Evolutionary conservation across 2,329 filamentous ascomycete genomes (phyloP).

Genomic region (Epichloe brachyelytri): DNA sequence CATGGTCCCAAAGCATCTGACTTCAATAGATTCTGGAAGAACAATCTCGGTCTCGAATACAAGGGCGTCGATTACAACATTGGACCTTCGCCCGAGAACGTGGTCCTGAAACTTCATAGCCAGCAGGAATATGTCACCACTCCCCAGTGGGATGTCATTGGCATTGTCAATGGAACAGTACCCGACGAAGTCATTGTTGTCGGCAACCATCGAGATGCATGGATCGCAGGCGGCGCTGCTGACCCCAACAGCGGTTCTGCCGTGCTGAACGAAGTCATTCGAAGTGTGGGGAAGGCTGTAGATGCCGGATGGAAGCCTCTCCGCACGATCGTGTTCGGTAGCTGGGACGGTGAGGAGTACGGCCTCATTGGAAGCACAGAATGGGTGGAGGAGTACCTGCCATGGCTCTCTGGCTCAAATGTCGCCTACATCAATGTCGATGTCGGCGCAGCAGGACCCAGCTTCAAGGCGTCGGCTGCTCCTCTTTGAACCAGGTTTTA

Average conservation of each 20-base stretch:
- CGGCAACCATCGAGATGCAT: conserved; percentile 87
- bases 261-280: conserved; percentile 64
- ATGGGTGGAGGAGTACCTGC: conserved; percentile 82
- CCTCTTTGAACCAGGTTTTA: conserved; percentile 66
- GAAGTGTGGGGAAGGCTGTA: conserved; percentile 59
- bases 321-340: conserved; percentile 82
- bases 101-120: conserved; percentile 63
- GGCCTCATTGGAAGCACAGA: conserved; percentile 78
- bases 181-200: conserved; percentile 76
- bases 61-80: conserved; percentile 78
- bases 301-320: conserved; percentile 48
- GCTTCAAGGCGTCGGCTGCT: conserved; percentile 54
- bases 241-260: conserved; percentile 78
- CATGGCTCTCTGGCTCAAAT: conserved; percentile 61
- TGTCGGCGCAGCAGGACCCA: conserved; percentile 51
- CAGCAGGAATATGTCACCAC: conserved; percentile 73
- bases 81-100: conserved; percentile 61
- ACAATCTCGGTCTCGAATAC: conserved; percentile 58
- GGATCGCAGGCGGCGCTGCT: conserved; percentile 72
- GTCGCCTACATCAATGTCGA: conserved; percentile 84
- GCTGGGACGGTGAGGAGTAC: conserved; percentile 77
- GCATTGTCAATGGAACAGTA: conserved; percentile 78
- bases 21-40: conserved; percentile 58
- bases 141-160: conserved; percentile 83
- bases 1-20: conserved; percentile 67